Evolutionary conservation across 164 flowering plant species (phyloP), one percentile per base, ranked within the genome.

Genomic region (Magnolia kwangsiensis): DNA sequence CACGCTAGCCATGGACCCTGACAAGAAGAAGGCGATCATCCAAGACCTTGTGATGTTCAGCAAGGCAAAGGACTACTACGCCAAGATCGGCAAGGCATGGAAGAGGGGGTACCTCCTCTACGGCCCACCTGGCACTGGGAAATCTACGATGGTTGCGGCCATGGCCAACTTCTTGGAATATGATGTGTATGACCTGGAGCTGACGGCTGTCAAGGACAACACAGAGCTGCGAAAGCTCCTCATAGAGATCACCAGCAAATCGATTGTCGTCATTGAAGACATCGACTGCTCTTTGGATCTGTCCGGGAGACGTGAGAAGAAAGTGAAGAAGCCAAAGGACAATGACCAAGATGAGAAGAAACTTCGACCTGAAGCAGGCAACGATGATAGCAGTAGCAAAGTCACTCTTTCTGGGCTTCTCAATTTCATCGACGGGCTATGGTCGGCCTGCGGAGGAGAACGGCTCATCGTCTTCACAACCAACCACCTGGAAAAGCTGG

Each of bases 281-380:
- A 91, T 92, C 16, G 92, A 92, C 72, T 90, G 95, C 76, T 92
- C 93, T 0, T 86, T 89, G 55, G 87, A 90, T 74, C 89, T 91
- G 4, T 83, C 93, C 1, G 88, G 89, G 1, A 87, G 83, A 51
- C 78, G 89, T 81, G 83, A 82, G 82, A 84, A 82, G 81, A 82
- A 76, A 76, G 50, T 29, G 3, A 82, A 81, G 65, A 84, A 87
- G 66, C 23, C 27, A 1, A 63, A 55, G 14, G 24, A 23, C 24
- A 85, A 82, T 5, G 79, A 75, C 18, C 80, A 79, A 19, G 75
- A 27, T 6, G 73, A 73, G 49, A 83, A 80, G 75, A 80, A 78
- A 11, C 16, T 11, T 50, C 37, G 67, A 8, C 55, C 63, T 9
- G 81, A 73, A 51, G 79, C 77, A 16, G 65, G 20, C 1, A 77